Base-by-base conservation (phyloP, 2,329 filamentous ascomycete genomes). In the Colletotrichum tropicicola region DNA sequence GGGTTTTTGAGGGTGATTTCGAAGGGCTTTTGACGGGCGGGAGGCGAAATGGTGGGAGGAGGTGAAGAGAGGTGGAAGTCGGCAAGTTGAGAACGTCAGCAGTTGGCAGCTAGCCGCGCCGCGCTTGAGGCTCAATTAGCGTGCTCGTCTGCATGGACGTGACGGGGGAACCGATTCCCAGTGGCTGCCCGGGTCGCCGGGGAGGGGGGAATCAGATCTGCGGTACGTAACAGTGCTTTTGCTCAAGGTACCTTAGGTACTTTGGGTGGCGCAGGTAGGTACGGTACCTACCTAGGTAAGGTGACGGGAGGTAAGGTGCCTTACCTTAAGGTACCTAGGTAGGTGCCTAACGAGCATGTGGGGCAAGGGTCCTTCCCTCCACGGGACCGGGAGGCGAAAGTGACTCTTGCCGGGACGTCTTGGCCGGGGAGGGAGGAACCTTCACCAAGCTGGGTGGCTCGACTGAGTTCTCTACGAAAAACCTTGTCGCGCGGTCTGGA, bases 51-150 rank as follows among this genome's bases (percentile, higher is more conserved):
- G 19, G 39, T 45, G 27, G 23, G 28, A 41, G 7, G 23, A 25
- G 6, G 10, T 32, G 35, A 30, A 47, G 28, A 27, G 37, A 39
- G 27, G 43, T 47, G 23, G 37, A 37, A 30, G 57, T 55, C 49
- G 37, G 23, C 5, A 51, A 64, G 45, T 64, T 55, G 35, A 61
- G 56, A 65, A 61, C 61, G 61, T 65, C 57, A 61, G 57, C 61
- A 45, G 28, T 45, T 44, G 19, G 27, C 39, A 28, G 23, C 10
- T 59, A 59, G 47, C 37, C 47, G 54, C 43, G 39, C 41, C 37
- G 37, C 37, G 51, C 45, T 51, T 65, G 61, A 55, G 61, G 57
- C 61, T 61, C 49, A 59, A 25, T 59, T 53, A 53, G 60, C 47
- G 60, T 64, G 37, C 15, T n/a, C 39, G 23, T 19, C 39, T 41